Base-by-base conservation (phyloP, 2,329 filamentous ascomycete species). In the Xylaria hypoxylon region DNA sequence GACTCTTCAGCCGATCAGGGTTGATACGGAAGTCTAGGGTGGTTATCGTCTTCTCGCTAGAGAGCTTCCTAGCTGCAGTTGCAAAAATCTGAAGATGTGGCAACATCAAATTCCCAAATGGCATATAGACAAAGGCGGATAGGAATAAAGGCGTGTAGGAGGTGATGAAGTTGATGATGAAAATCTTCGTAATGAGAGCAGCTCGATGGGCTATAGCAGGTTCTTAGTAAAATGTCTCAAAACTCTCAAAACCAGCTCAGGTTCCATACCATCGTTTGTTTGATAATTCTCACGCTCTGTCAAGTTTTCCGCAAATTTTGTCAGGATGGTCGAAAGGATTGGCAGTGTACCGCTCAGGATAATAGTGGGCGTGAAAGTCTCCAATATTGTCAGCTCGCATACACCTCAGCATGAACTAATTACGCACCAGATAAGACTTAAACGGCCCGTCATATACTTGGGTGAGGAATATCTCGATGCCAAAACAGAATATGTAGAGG, bases 91-190 rank as follows among this genome's bases (percentile, higher is more conserved):
- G 90, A 4, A 99, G 87, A 76, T 96, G 92, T 0, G 96, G 95
- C 0, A 96, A 89, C 11, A 99, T 87, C 51, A 93, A 80, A 66
- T 89, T 88, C 15, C 93, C 95, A 73, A 98, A 98, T 0, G 95
- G 95, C 22, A 97, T 92, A 74, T 97, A 98, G 69, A 97, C 89
- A 73, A 97, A 98, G 0, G 94, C 93, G 0, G 94, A 97, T 19
- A 98, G 86, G 76, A 97, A 90, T n/a, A 96, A 90, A 0, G 93
- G 92, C 59, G 97, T 89, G 77, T 97, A 98, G 0, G 94, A 97
- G 5, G 94, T 97, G 80, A 98, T 95, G 80, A 97, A 97, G 82
- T 97, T 97, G 75, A 98, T 87, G 15, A 98, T 89, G 75, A 99
- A 98, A 38, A 97, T 91, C 83, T 99, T 99, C 65, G 92, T 90